Percentiles rank a stretch among this genome's conserved stretches.
These are phyloP conservation scores for Phytopythium chamaehyphon DNA, from an alignment of 352 stramenopile genomes.

Conservation along the genomic window DNA sequence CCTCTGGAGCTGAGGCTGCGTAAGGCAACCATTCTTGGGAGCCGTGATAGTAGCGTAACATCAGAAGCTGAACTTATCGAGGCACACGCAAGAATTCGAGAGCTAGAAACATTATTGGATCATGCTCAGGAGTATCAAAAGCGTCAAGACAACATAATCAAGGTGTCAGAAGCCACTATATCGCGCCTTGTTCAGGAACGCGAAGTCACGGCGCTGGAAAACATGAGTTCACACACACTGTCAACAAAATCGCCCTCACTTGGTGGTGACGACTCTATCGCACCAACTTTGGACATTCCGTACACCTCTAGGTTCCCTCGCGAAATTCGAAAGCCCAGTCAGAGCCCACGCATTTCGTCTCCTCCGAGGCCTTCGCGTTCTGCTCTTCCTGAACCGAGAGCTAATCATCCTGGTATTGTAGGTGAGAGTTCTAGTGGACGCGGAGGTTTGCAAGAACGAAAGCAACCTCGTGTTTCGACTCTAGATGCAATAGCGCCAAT, in stretches of 20 bases:
- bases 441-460: not conserved
- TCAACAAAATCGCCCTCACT: slow-evolving; percentile 3
- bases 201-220: slow-evolving; percentile 38
- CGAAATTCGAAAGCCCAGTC: slow-evolving; percentile 4
- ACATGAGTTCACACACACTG: slow-evolving; percentile 34
- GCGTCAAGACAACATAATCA: slow-evolving; percentile 60
- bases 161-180: slow-evolving; percentile 56
- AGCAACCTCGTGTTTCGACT: not conserved
- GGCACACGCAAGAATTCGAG: slow-evolving; percentile 38
- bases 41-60: slow-evolving; percentile 34
- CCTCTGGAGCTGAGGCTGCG: slow-evolving; percentile 57
- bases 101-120: slow-evolving; percentile 51
- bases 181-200: slow-evolving; percentile 57
- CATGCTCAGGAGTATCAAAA: slow-evolving; percentile 56
- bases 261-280: not conserved
- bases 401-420: not conserved
- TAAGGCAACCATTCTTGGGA: slow-evolving; percentile 53
- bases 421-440: not conserved
- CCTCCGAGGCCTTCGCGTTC: not conserved
- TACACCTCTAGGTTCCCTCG: not conserved
- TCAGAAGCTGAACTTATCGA: slow-evolving; percentile 58
- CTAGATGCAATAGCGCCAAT: slow-evolving; percentile 1
- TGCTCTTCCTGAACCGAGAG: not conserved
- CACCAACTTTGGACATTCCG: not conserved
- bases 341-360: not conserved